phyloP scores from a whole-genome alignment of 192 early-diverging fungal species.

The Gamsiella multidivaricata region DNA sequence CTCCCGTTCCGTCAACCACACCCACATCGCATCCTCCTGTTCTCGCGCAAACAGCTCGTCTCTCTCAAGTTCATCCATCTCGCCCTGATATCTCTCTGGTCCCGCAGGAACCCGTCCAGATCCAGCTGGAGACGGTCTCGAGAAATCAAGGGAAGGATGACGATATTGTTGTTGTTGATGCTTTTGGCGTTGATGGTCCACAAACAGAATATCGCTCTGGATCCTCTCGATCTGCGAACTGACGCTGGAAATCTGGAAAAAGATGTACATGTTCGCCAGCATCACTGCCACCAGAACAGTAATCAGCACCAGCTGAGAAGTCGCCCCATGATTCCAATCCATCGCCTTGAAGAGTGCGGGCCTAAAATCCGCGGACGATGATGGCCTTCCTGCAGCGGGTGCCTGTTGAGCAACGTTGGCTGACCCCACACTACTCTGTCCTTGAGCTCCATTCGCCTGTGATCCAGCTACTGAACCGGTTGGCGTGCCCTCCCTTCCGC shows the following conservation, averaged over 20 bases:
- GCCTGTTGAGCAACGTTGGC: neutral
- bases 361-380: neutral
- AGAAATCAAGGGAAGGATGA: neutral
- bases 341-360: conserved; percentile 9
- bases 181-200: neutral
- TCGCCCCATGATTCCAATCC: conserved; percentile 6
- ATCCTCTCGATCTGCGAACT: conserved; percentile 34
- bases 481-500: neutral
- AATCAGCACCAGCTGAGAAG: conserved; percentile 14
- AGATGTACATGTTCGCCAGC: conserved; percentile 43
- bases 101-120: neutral
- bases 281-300: conserved; percentile 24
- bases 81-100: neutral
- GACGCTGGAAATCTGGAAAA: conserved; percentile 35
- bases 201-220: conserved; percentile 10
- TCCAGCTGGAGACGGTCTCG: conserved; percentile 17
- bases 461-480: neutral
- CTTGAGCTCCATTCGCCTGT: neutral
- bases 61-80: conserved; percentile 8
- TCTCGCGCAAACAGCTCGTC: conserved; percentile 29
- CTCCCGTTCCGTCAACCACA: conserved; percentile 41
- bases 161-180: neutral
- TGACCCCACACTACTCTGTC: neutral
- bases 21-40: conserved; percentile 56
- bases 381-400: neutral